Conservation (phyloP, 2,329 filamentous ascomycete species). For the Fusarium sp. region DNA sequence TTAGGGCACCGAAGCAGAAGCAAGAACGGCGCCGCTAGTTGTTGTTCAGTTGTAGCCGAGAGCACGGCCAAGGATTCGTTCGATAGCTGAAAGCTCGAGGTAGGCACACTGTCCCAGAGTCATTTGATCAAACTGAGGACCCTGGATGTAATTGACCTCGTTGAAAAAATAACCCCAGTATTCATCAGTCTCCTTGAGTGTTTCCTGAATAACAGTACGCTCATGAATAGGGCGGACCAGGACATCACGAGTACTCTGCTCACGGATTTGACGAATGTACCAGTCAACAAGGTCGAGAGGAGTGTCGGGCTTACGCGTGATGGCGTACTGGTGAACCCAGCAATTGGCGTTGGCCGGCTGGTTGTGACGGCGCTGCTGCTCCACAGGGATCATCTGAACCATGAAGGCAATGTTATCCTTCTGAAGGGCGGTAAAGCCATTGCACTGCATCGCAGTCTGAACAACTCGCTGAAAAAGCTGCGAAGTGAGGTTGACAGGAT, state of each 20-base stretch:
- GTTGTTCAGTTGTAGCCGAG: constrained; percentile 38
- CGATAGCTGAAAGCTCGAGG: constrained; percentile 62
- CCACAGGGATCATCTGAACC: constrained; percentile 52
- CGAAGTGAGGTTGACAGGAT: constrained; percentile 60
- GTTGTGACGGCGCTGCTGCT: constrained; percentile 55
- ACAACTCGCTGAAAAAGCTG: constrained; percentile 66
- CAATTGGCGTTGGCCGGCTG: constrained; percentile 60
- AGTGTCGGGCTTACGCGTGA: constrained; percentile 61
- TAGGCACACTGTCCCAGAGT: constrained; percentile 60
- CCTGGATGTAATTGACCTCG: constrained; percentile 57
- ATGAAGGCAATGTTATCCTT: constrained; percentile 68
- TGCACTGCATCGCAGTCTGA: constrained; percentile 65
- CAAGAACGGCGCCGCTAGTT: background rate
- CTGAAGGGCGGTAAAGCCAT: constrained; percentile 70
- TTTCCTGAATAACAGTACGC: constrained; percentile 53
- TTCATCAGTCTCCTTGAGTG: constrained; percentile 51
- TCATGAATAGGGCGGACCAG: constrained; percentile 55
- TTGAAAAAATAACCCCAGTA: constrained; percentile 67
- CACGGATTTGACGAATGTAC: constrained; percentile 67
- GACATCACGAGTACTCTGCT: constrained; percentile 60
- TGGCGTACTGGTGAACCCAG: constrained; percentile 66
- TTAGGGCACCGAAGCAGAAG: background rate
- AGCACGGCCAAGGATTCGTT: constrained; percentile 60
- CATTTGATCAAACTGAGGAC: constrained; percentile 59
- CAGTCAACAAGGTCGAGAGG: constrained; percentile 68